Conservation (phyloP, 2,329 filamentous ascomycete species). For the Aspergillus terreus region DNA sequence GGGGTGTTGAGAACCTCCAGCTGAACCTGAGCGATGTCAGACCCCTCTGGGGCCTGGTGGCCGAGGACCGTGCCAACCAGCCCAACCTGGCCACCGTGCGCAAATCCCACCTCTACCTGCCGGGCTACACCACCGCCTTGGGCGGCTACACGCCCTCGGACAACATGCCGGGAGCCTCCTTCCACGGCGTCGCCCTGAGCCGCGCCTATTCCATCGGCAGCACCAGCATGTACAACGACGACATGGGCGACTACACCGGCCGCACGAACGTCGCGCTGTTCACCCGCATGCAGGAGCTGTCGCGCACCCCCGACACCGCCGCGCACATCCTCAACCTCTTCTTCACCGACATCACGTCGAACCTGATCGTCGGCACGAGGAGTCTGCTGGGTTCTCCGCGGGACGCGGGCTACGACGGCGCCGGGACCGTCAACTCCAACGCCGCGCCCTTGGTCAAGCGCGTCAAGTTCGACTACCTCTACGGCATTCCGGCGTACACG, state of each 20-base stretch:
- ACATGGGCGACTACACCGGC: neutral
- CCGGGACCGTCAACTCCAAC: neutral
- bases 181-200: constrained; percentile 14
- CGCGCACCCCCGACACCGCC: neutral
- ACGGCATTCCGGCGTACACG: neutral
- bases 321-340: neutral
- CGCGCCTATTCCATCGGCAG: neutral
- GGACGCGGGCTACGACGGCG: neutral
- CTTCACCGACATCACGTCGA: neutral
- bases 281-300: neutral
- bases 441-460: neutral
- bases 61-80: constrained; percentile 17
- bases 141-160: constrained; percentile 1
- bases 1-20: constrained; percentile 32
- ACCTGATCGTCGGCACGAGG: neutral
- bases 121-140: constrained; percentile 16
- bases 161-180: constrained; percentile 36
- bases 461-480: neutral
- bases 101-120: constrained; percentile 28
- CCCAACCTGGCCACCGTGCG: constrained; percentile 33
- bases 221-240: neutral
- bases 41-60: constrained; percentile 41
- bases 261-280: neutral
- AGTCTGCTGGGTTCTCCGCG: neutral
- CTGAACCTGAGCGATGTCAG: constrained; percentile 25